phyloP scores from a whole-genome alignment of 208 protist genomes.

The Crithidia sp. region DNA sequence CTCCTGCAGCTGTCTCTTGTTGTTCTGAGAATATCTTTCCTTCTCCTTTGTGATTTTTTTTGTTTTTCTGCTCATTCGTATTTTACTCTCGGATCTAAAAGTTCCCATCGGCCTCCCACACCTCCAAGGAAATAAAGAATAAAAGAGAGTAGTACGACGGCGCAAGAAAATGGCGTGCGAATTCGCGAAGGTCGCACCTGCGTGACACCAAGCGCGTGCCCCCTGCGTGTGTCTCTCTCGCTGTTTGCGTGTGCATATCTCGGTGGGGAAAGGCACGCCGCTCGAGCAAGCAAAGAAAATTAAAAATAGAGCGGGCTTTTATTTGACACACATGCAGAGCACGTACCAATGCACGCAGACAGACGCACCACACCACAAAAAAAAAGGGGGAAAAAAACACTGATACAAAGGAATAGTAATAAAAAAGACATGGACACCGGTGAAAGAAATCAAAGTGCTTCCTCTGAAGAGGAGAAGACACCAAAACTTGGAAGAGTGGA shows the following conservation, averaged over 20 bases:
- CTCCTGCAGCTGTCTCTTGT: neutral
- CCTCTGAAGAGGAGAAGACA: too few relatives aligned
- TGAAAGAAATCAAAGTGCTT: too few relatives aligned
- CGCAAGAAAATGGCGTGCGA: too few relatives aligned
- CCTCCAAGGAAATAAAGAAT: too few relatives aligned
- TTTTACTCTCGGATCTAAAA: too few relatives aligned
- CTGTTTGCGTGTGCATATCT: too few relatives aligned
- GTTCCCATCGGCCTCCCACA: too few relatives aligned
- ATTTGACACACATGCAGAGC: neutral
- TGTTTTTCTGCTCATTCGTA: neutral
- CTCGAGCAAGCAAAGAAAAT: neutral
- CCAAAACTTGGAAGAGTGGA: too few relatives aligned
- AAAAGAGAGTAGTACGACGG: too few relatives aligned
- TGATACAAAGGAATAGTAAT: neutral
- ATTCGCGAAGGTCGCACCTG: too few relatives aligned
- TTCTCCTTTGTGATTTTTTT: neutral
- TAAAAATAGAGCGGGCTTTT: neutral
- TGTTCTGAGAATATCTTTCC: neutral
- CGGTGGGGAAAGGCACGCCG: neutral
- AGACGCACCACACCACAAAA: constrained; percentile 3
- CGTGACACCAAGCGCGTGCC: too few relatives aligned
- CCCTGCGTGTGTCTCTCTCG: too few relatives aligned
- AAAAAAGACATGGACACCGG: neutral
- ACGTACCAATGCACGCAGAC: neutral
- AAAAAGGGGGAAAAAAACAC: constrained; percentile 16